Evolutionary conservation across 257 asterid species (phyloP).

Genomic region (Solanum sejunctum): DNA sequence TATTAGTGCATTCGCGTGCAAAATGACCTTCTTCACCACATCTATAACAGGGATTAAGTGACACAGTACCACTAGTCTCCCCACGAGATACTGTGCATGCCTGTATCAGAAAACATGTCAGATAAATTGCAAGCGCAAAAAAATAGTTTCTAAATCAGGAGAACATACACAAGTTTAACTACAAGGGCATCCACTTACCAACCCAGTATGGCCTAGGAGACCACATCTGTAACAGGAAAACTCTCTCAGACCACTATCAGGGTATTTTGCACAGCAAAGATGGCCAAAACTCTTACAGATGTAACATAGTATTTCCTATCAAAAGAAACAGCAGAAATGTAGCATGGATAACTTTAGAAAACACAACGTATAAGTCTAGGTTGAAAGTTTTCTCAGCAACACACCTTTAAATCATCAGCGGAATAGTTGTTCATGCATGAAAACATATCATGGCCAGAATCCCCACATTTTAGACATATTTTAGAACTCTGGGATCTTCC

Average conservation of each 20-base stretch:
- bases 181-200: conserved; percentile 41
- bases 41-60: conserved; percentile 47
- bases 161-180: background rate
- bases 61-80: conserved; percentile 19
- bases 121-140: background rate
- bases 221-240: conserved; percentile 90
- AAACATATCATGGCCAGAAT: conserved; percentile 78
- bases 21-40: conserved; percentile 80
- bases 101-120: conserved; percentile 8
- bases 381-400: background rate
- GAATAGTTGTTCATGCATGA: conserved; percentile 52
- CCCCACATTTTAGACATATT: conserved; percentile 78
- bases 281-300: conserved; percentile 70
- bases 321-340: background rate
- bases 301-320: conserved; percentile 71
- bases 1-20: conserved; percentile 78
- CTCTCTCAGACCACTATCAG: conserved; percentile 38
- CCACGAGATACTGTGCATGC: conserved; percentile 38
- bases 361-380: background rate
- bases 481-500: conserved; percentile 24
- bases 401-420: conserved; percentile 62
- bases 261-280: conserved; percentile 59
- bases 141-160: background rate
- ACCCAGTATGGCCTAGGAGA: conserved; percentile 76
- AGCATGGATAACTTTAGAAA: background rate